Evolutionary conservation across 2,329 filamentous ascomycete species (phyloP), one percentile per base, ranked within the genome.

Genomic region (Fusarium palustre): DNA sequence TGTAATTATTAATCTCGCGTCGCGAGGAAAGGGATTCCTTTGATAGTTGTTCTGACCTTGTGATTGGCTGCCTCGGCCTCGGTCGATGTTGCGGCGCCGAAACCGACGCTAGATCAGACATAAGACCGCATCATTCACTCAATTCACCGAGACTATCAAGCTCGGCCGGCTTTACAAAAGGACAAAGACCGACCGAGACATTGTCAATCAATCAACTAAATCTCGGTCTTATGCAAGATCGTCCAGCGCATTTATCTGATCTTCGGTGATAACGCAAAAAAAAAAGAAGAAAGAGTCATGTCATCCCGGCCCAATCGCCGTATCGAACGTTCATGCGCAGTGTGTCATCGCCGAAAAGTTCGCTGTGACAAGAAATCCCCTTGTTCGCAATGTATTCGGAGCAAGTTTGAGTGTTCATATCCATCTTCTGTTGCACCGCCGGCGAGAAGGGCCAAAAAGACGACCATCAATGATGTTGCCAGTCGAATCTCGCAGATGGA

Each of bases 351-450:
- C 50, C 80, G 88, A 58, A 90, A 91, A 77, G 91, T 93, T 57
- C 90, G 90, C 70, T 92, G 91, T 81, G 89, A 92, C 80, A 92
- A 92, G 79, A 83, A 85, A 63, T 85, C 90, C 78, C 89, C 90
- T 9, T 93, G 91, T 75, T 85, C 86, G 61, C 92, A 92, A 75
- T 93, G 91, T 75, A 83, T 85, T 34, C 86, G 89, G 63, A 73
- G 74, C 33, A 72, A 73, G 1, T 70, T 72, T 28, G 58, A 72
- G 10, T 80, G 79, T 41, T 62, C 69, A 15, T 80, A 78, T 54
- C 77, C 78, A 9, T 69, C 78, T 9, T 69, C 73, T 30, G 34
- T 56, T 7, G 73, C 74, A 1, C 72, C 71, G 15, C 61, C 69
- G 25, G 55, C 66, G 1, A 76, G 77, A 22, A 74, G 76, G 8